Conservation (phyloP, 2,329 filamentous ascomycete genomes). For the Verticillium nubilum region DNA sequence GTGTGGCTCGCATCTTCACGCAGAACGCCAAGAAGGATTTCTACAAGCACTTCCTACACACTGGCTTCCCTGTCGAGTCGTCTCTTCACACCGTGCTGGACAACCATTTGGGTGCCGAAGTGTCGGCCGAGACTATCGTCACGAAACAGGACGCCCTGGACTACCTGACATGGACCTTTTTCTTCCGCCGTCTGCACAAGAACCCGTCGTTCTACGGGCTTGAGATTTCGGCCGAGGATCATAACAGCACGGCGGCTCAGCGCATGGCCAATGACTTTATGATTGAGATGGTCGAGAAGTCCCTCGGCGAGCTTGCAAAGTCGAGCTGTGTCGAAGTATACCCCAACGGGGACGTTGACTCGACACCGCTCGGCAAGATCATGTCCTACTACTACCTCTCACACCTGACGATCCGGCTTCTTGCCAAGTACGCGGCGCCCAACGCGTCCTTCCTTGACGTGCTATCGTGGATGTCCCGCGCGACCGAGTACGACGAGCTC, state of each 20-base stretch:
- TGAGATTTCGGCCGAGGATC: slow-evolving; percentile 86
- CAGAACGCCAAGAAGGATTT: slow-evolving; percentile 98
- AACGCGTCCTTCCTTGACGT: slow-evolving; percentile 75
- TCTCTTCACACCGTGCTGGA: slow-evolving; percentile 94
- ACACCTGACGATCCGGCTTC: slow-evolving; percentile 85
- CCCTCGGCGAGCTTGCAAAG: slow-evolving; percentile 72
- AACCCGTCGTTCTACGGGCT: slow-evolving; percentile 98
- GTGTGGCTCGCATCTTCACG: slow-evolving; percentile 95
- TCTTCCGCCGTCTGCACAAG: slow-evolving; percentile 95
- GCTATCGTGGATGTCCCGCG: slow-evolving; percentile 86
- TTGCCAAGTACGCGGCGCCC: slow-evolving; percentile 70
- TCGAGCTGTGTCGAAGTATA: slow-evolving; percentile 81
- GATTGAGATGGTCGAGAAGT: slow-evolving; percentile 85
- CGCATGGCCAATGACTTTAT: slow-evolving; percentile 89
- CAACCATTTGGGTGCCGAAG: slow-evolving; percentile 92
- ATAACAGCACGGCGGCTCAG: slow-evolving; percentile 82
- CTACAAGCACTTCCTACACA: slow-evolving; percentile 98
- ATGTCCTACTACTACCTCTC: slow-evolving; percentile 99
- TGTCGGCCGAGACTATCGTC: slow-evolving; percentile 85
- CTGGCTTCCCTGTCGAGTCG: slow-evolving; percentile 95
- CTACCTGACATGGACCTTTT: slow-evolving; percentile 99
- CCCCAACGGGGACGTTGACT: slow-evolving; percentile 81
- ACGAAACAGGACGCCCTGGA: slow-evolving; percentile 97
- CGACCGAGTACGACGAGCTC: slow-evolving; percentile 94
- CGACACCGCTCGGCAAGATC: slow-evolving; percentile 91